phyloP scores from a whole-genome alignment of 1,284 basidiomycete species.

The Papiliotrema terrestris region DNA sequence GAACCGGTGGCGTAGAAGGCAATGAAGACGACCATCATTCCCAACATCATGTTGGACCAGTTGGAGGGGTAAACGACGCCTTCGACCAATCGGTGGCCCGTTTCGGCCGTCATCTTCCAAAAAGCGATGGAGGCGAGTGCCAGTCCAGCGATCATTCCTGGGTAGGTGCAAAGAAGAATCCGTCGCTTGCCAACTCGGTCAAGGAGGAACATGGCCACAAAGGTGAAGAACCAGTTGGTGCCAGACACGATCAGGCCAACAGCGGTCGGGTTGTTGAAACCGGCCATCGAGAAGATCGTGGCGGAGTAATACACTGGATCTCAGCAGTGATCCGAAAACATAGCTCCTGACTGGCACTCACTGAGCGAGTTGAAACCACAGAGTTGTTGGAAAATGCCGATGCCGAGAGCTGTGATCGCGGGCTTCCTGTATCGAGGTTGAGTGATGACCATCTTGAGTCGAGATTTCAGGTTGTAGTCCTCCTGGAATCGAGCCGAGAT shows the following conservation, averaged over 20 bases:
- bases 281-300: conserved; percentile 42
- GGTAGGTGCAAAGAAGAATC: conserved; percentile 39
- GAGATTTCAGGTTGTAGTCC: conserved; percentile 54
- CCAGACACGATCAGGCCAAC: conserved; percentile 40
- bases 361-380: conserved; percentile 48
- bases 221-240: conserved; percentile 42
- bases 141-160: conserved; percentile 39
- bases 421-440: conserved; percentile 64
- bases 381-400: conserved; percentile 56
- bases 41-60: conserved; percentile 61
- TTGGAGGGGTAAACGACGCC: conserved; percentile 61
- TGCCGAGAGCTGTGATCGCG: conserved; percentile 56
- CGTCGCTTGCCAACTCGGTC: conserved; percentile 43
- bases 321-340: too few relatives aligned
- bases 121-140: conserved; percentile 43
- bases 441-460: conserved; percentile 57
- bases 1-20: conserved; percentile 44
- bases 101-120: conserved; percentile 57
- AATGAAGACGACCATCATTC: conserved; percentile 44
- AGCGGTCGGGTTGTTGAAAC: conserved; percentile 42
- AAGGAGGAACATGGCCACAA: conserved; percentile 39
- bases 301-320: conserved; percentile 38
- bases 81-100: conserved; percentile 60
- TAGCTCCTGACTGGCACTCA: conserved; percentile 30
- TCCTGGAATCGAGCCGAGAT: conserved; percentile 18